Base-by-base conservation (phyloP, 2,329 filamentous ascomycete species). In the Xylaria sp. region DNA sequence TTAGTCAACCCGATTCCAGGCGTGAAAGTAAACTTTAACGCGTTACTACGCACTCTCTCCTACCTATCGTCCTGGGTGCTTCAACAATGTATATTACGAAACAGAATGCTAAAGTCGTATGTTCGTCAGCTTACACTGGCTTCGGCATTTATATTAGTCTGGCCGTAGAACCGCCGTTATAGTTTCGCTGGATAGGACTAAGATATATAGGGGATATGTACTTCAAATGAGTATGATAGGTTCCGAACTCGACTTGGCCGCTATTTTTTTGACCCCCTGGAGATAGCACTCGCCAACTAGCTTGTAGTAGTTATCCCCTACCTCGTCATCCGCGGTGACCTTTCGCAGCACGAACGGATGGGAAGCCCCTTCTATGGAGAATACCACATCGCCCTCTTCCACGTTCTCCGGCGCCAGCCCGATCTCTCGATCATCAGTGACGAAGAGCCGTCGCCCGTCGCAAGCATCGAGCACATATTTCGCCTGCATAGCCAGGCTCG, bases 281-380 rank as follows among this genome's bases (percentile, higher is more conserved):
- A 56, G 32, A 56, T 56, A 20, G n/a, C 34, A 41, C 39, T 56
- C 54, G n/a, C 54, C 54, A 13, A 41, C 25, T 4, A 41, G n/a
- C 54, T 41, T 41, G 25, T 56, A 41, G n/a, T 56, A 56, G 34
- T 41, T 39, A 25, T 41, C 6, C n/a, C 9, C 54, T 10, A 41
- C 3, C 34, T 41, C 34, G 34, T 1, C 13, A 51, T 25, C 48
- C 23, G 15, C 20, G 0, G 48, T 25, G 23, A 13, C 23, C 48
- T 51, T 51, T 37, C 28, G 34, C 34, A 41, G 25, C 9, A 41
- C 3, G 15, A 41, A 23, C 4, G 20, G 20, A 51, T 13, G 9
- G 48, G 20, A 13, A 8, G 13, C 48, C 6, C 48, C 20, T 12
- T 5, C 10, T 51, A 51, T 25, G 20, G 15, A 51, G 20, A 51